A percentile compares a stretch with the other conserved stretches of the same genome.
These are phyloP conservation scores for Vigna hirtella DNA, from an alignment of 306 rosid species.

Conservation along the genomic window DNA sequence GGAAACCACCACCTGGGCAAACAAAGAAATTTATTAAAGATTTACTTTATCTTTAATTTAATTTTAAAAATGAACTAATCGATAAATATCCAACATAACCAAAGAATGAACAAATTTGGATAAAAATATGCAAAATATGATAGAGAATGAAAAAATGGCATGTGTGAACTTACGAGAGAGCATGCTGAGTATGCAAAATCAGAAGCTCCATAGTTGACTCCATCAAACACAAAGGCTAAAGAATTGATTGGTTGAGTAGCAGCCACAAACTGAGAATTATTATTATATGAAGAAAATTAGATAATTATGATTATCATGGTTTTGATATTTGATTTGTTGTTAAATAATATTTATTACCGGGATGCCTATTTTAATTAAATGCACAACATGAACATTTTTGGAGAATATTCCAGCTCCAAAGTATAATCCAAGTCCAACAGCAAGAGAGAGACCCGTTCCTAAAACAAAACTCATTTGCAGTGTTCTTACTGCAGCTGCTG, in stretches of 20 bases:
- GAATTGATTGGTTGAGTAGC: slow-evolving; percentile 92
- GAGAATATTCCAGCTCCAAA: slow-evolving; percentile 87
- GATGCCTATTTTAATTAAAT: slow-evolving; percentile 65
- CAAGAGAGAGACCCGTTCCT: slow-evolving; percentile 69
- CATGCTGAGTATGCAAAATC: slow-evolving; percentile 90
- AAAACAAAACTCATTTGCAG: slow-evolving; percentile 79
- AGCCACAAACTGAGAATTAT: slow-evolving; percentile 72
- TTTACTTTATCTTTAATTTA: too few relatives aligned
- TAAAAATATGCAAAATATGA: not conserved
- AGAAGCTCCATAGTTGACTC: slow-evolving; percentile 94
- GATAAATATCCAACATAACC: too few relatives aligned
- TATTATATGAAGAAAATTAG: not conserved
- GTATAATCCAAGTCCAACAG: slow-evolving; percentile 76
- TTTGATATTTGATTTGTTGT: not conserved
- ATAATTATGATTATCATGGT: not conserved
- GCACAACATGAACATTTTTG: slow-evolving; percentile 63
- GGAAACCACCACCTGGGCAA: slow-evolving; percentile 68
- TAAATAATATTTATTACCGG: slow-evolving; percentile 54
- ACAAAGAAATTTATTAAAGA: not conserved
- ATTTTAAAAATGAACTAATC: too few relatives aligned
- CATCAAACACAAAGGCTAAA: slow-evolving; percentile 92
- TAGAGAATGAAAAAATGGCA: not conserved
- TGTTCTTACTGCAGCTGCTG: slow-evolving; percentile 64
- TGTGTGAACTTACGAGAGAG: slow-evolving; percentile 66
- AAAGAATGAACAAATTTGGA: too few relatives aligned